Conservation (phyloP, 768 basidiomycete genomes). For the Podaxis pistillaris region DNA sequence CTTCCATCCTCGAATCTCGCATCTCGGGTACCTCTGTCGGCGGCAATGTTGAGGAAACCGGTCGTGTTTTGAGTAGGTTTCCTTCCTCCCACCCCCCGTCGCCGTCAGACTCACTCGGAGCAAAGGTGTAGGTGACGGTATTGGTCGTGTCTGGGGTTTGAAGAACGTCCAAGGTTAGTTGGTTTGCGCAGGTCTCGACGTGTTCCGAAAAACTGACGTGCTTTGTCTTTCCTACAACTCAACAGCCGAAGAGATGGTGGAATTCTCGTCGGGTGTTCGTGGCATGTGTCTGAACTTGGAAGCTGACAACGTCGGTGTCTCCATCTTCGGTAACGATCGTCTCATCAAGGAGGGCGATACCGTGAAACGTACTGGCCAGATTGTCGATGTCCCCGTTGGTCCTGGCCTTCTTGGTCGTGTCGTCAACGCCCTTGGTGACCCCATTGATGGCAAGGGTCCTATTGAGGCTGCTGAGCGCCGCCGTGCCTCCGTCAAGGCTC, state of each 20-base stretch:
- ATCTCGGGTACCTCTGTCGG: constrained; percentile 90
- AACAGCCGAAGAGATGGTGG: constrained; percentile 99
- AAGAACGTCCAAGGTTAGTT: constrained; percentile 91
- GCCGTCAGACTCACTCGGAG: constrained; percentile 22
- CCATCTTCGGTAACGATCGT: constrained; percentile 98
- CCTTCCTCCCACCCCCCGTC: neutral
- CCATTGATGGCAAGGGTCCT: constrained; percentile 99
- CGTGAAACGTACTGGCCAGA: constrained; percentile 99
- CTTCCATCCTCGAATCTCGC: constrained; percentile 97
- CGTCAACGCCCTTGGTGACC: constrained; percentile 99
- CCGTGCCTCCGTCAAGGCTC: constrained; percentile 97
- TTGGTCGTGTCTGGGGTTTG: constrained; percentile 98
- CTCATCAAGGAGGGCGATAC: constrained; percentile 99
- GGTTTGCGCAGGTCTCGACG: constrained; percentile 14
- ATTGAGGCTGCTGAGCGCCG: constrained; percentile 92
- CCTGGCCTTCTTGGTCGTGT: constrained; percentile 97
- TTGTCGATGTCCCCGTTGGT: constrained; percentile 99
- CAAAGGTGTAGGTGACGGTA: constrained; percentile 98
- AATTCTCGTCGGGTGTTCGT: constrained; percentile 99
- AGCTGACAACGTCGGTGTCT: constrained; percentile 99
- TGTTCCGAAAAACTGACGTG: constrained; percentile 19
- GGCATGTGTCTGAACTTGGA: constrained; percentile 99
- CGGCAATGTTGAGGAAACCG: constrained; percentile 98
- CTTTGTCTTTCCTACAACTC: constrained; percentile 14
- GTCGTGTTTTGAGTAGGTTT: constrained; percentile 92